A percentile compares a stretch with the other conserved stretches of the same genome.
phyloP scores from a whole-genome alignment of 106 monocot genomes.

The Acorus gramineus region DNA sequence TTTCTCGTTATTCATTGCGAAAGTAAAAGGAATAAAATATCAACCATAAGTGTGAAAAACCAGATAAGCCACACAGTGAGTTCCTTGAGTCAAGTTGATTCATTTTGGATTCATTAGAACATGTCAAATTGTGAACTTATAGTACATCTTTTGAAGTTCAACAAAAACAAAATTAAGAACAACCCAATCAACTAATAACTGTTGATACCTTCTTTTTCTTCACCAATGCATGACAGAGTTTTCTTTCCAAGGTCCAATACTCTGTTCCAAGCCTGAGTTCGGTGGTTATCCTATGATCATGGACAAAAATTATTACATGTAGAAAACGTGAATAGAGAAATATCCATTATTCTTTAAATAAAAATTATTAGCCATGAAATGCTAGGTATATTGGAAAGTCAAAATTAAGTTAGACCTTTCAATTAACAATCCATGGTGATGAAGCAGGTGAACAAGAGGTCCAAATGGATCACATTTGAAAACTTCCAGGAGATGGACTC shows the following conservation, averaged over 20 bases:
- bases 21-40: no score
- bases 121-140: no score
- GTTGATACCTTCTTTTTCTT: conserved; percentile 32
- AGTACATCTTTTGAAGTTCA: no score
- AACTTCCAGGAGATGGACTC: background rate
- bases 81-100: no score
- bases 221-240: conserved; percentile 53
- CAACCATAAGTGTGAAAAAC: no score
- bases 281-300: conserved; percentile 39
- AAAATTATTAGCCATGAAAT: background rate
- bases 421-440: conserved; percentile 45
- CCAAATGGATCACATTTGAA: conserved; percentile 28
- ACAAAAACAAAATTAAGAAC: background rate
- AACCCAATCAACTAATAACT: background rate
- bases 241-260: conserved; percentile 84
- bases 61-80: no score
- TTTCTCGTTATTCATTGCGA: no score
- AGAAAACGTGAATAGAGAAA: background rate
- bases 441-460: conserved; percentile 48
- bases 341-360: background rate
- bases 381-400: background rate
- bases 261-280: conserved; percentile 58
- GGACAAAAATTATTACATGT: background rate
- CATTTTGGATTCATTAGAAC: no score
- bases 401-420: conserved; percentile 28